Base-by-base conservation (phyloP, 2,329 filamentous ascomycete genomes). In the Xylaria sp. region DNA sequence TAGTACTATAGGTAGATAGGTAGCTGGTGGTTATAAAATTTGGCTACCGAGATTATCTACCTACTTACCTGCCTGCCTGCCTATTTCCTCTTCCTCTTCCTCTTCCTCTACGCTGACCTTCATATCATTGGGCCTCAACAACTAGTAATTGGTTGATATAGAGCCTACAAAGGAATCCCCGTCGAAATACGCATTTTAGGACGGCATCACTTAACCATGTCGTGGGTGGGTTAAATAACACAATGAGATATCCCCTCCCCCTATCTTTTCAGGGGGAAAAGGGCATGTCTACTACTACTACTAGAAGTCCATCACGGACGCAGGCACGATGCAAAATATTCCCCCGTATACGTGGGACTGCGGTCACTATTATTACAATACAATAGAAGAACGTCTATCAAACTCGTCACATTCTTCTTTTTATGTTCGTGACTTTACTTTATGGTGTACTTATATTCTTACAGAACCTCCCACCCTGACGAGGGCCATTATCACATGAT, bases 341-440 rank as follows among this genome's bases (percentile, higher is more conserved):
- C 17, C 27, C 29, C 20, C n/a, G 5, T 60, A 22, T 17, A 36
- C 4, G 44, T 36, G n/a, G 1, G 27, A 20, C 10, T 47, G n/a
- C 17, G 3, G 27, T 61, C 22, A 60, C n/a, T 7, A 36, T 42
- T 7, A 36, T 42, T 15, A 39, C 9, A 65, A 29, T 29, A 39
- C 17, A 45, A 20, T 17, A 20, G 13, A 33, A 33, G 27, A 42
- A 47, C 3, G 29, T 67, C 42, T 58, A 59, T 69, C n/a, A 54
- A 49, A 53, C 22, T 61, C 31, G 36, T 65, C 51, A 59, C 7
- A 38, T 56, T 53, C n/a, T 53, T 58, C 42, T 47, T 47, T 50
- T 42, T 63, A 17, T 54, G 22, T 59, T 84, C 81, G 81, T 85
- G 82, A 82, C 75, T 63, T 73, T 68, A 82, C 75, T 63, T 73